Base-by-base conservation (phyloP, 805 yeast species). In the Barnettozyma botsteinii region DNA sequence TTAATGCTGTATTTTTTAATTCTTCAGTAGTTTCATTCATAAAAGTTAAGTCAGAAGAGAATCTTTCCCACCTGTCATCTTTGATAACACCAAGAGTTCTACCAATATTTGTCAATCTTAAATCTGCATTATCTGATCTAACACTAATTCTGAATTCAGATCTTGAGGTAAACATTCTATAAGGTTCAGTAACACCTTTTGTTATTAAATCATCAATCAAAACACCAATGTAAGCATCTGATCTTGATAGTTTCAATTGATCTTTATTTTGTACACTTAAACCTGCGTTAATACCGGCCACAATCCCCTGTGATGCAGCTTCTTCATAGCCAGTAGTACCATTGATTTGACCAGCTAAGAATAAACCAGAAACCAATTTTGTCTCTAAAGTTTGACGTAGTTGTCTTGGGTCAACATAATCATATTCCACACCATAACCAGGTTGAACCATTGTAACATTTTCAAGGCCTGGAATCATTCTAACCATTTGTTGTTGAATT, bases 321-420 rank as follows among this genome's bases (percentile, higher is more conserved):
- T 93, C 99, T 64, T 93, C 99, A 53, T 93, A 93, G 0, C 99
- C 99, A 0, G 99, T 93, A 0, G 99, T 93, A 25, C 99, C 99
- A 56, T 93, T 93, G 31, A 93, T 93, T 60, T 93, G 99, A 2
- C 99, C 99, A 0, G 98, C 99, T 33, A 93, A 66, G 58, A 65
- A 93, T 27, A 93, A 62, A 0, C 97, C 97, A 10, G 70, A 63
- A 3, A 93, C 77, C 4, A 73, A 60, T 52, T 86, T 88, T 0
- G 98, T 86, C 55, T 91, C 96, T 34, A 93, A 62, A 0, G 94
- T 84, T 33, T 69, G 72, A 39, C 71, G 70, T 41, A 93, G 68
- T 55, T 89, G 96, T 48, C 95, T 72, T 3, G 99, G 98, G 55
- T 93, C 96, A 22, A 93, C 81, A 58, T 86, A 93, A 56, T 93